Evolutionary conservation across 768 basidiomycete species (phyloP), one percentile per base, ranked within the genome.

Genomic region (Tulasnella sp.): DNA sequence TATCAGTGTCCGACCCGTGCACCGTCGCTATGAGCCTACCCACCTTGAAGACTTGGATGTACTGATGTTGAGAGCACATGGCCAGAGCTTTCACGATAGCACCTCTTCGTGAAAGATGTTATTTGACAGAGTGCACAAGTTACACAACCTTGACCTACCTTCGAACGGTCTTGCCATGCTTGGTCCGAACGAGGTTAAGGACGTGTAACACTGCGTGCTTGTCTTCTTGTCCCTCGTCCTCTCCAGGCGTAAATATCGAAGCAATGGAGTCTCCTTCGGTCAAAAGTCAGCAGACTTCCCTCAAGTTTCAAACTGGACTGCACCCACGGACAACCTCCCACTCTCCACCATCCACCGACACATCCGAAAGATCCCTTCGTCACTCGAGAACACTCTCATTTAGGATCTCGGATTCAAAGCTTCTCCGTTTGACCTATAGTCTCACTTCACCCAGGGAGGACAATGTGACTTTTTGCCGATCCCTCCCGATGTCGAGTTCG

Each of bases 41-140:
- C 72, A 90, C 94, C 86, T 96, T 95, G 86, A 94, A 97, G 76
- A 97, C 91, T 77, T 97, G 94, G 73, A 98, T 94, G 79, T 91
- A 97, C 0, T 95, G 94, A 80, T 95, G 90, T 37, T 90, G 88
- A 0, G 94, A 95, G 78, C 92, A 95, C 74, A 98, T 91, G 29
- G 95, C 95, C 81, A 98, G 85, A 1, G 95, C 95, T 81, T 97
- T 92, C 73, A 97, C 94, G 74, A 91, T 87, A 0, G 95, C 95
- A 69, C 95, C 95, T 82, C 95, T 95, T 44, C 17, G 40, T 14
- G 29, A 35, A 37, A n/a, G n/a, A 63, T 41, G 17, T n/a, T 14
- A 5, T 5, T 37, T 29, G 17, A 8, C 0, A 12, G n/a, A 35
- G 47, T 5, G 9, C 11, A n/a, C 29, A 63, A 32, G 0, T n/a